A percentile compares a stretch with the other conserved stretches of the same genome.
phyloP scores from a whole-genome alignment of 2,329 filamentous ascomycete genomes.

The Verticillium albo-atrum region DNA sequence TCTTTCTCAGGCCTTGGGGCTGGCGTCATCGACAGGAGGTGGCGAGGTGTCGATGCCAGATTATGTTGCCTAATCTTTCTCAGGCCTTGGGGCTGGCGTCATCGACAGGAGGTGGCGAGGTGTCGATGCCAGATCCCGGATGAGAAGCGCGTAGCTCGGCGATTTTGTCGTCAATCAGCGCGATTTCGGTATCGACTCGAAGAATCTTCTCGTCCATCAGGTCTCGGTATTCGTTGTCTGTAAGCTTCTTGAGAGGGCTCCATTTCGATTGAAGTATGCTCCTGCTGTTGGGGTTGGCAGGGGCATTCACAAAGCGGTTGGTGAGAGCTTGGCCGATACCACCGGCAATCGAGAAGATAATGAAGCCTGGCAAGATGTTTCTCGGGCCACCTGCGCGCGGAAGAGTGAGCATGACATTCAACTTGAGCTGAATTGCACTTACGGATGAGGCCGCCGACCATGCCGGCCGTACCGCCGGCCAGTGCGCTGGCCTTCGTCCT shows the following conservation, averaged over 20 bases:
- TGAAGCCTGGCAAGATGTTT: conserved; percentile 46
- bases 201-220: conserved; percentile 70
- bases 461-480: conserved; percentile 65
- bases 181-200: conserved; percentile 70
- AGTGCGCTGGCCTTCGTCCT: conserved; percentile 63
- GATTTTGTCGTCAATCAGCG: conserved; percentile 73
- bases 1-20: not conserved
- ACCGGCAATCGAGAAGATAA: conserved; percentile 41
- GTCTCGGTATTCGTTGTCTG: conserved; percentile 67
- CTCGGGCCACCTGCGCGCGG: conserved; percentile 51
- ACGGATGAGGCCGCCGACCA: conserved; percentile 54
- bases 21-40: not conserved
- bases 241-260: conserved; percentile 66
- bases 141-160: conserved; percentile 24
- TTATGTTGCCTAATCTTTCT: not conserved
- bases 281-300: conserved; percentile 27
- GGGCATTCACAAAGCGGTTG: conserved; percentile 22
- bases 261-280: conserved; percentile 56
- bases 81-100: not conserved
- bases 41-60: not conserved
- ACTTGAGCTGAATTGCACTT: conserved; percentile 18
- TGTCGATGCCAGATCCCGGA: not conserved
- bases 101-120: not conserved
- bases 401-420: conserved; percentile 9
- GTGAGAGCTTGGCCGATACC: conserved; percentile 32